Evolutionary conservation across 805 yeast genomes (phyloP), one percentile per base, ranked within the genome.

Genomic region (Wickerhamomyces silvicola): DNA sequence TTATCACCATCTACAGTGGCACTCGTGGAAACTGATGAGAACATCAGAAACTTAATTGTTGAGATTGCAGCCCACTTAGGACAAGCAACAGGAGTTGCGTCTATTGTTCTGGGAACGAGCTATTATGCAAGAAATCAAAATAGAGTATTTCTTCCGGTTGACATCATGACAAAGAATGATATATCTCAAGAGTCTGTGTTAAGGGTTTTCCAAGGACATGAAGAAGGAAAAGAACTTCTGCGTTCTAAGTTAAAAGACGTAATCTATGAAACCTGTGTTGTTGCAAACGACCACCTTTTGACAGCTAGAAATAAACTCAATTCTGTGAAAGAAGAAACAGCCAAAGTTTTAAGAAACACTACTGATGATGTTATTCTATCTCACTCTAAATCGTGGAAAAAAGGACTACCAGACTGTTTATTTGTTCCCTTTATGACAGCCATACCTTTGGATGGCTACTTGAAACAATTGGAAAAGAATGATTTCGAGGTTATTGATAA

Each of bases 61-160:
- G 84, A 81, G 38, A 69, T 79, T 8, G 70, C 76, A 9, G 92
- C 94, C 0, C 94, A 84, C 56, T 57, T 85, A 23, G 95, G 95
- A 6, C 94, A 85, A 53, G 83, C 92, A 2, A 72, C 80, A 0
- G 78, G 87, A 0, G 64, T 85, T 10, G 77, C 85, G 1, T 67
- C 81, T 3, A 64, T 73, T 55, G 63, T 85, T 10, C 59, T 80
- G 31, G 83, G 81, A 0, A 50, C 78, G 29, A 61, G 63, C 16
- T 81, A 68, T 54, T 78, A 75, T 52, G 78, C 82, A 0, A 50
- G 56, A 14, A 27, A 31, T 27, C 69, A 64, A 27, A 46, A 49
- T 27, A 25, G 25, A 6, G 64, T 81, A 10, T 66, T 75, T 21
- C 54, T 85, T 25, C 95, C 95, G 0, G 48, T 73, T 3, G 83